A percentile compares a stretch with the other conserved stretches of the same genome.
phyloP scores from a whole-genome alignment of 1,284 basidiomycete genomes.

The Apiotrichum montevideense region DNA sequence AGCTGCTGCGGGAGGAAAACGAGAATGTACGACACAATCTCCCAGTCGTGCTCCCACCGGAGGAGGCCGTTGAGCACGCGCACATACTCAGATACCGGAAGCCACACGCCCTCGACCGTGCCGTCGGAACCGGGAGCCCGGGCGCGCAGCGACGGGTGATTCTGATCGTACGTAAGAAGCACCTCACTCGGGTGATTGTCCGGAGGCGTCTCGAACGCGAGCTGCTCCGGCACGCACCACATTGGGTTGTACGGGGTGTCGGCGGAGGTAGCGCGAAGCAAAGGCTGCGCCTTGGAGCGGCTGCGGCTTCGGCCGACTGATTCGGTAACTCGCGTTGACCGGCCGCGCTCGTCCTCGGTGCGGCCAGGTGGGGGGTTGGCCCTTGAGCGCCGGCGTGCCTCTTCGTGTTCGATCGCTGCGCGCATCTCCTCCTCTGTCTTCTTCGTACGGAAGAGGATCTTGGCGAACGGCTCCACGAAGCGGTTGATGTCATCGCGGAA shows the following conservation, averaged over 20 bases:
- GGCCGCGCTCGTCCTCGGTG: constrained; percentile 31
- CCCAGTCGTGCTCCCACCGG: constrained; percentile 79
- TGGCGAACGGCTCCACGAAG: constrained; percentile 40
- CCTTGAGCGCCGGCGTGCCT: constrained; percentile 18
- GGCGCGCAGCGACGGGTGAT: constrained; percentile 45
- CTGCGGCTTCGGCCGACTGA: constrained; percentile 55
- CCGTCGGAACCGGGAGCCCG: constrained; percentile 48
- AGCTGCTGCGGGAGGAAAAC: constrained; percentile 88
- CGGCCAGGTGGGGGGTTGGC: background rate
- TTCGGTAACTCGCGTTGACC: constrained; percentile 17
- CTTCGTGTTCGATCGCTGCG: constrained; percentile 29
- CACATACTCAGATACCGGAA: constrained; percentile 78
- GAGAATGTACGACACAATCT: constrained; percentile 84
- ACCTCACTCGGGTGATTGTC: constrained; percentile 66
- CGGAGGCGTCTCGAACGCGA: constrained; percentile 62
- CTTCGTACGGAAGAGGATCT: constrained; percentile 42
- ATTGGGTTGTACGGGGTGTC: constrained; percentile 53
- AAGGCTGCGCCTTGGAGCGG: constrained; percentile 54
- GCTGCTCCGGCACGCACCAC: constrained; percentile 72
- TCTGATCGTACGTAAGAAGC: constrained; percentile 64
- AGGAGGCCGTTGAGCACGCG: constrained; percentile 62
- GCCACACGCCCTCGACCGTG: constrained; percentile 51
- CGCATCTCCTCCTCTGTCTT: constrained; percentile 33
- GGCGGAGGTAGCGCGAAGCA: constrained; percentile 24
- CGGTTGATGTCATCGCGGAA: constrained; percentile 52